Evolutionary conservation across 148 eudicot species (phyloP).

Genomic region (Rhododendron kiyosumense): DNA sequence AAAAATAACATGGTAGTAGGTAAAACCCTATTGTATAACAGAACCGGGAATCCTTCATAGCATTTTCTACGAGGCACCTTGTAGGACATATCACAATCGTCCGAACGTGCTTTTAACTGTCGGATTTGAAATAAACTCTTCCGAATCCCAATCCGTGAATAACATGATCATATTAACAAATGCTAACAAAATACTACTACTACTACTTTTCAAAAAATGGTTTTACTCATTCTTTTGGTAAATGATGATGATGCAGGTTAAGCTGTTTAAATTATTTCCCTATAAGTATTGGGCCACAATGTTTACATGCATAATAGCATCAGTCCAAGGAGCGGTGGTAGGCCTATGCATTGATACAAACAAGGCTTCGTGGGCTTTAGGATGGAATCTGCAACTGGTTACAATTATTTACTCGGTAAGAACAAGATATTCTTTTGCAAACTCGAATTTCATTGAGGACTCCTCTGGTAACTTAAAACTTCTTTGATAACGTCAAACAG

Average conservation of each 20-base stretch:
- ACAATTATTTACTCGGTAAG: constrained; percentile 54
- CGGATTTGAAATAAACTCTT: no score
- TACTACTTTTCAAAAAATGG: not conserved
- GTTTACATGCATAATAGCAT: constrained; percentile 42
- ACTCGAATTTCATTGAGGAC: no score
- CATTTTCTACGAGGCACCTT: no score
- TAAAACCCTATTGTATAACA: no score
- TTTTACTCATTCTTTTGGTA: not conserved
- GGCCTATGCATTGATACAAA: constrained; percentile 44
- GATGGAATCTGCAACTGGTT: constrained; percentile 49
- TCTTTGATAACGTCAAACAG: no score
- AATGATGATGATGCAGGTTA: constrained; percentile 24
- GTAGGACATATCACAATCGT: no score
- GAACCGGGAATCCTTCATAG: no score
- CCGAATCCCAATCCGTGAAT: no score
- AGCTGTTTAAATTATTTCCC: constrained; percentile 43
- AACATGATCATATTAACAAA: no score
- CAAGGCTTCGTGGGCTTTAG: constrained; percentile 37
- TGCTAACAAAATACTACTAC: no score
- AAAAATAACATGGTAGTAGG: not conserved
- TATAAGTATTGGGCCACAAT: constrained; percentile 45
- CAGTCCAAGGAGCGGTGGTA: constrained; percentile 38
- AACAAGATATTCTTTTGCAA: no score
- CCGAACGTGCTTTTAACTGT: no score
- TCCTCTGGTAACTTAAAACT: not conserved